Evolutionary conservation across 305 asterid species (phyloP).

Genomic region (Nicotiana rustica): DNA sequence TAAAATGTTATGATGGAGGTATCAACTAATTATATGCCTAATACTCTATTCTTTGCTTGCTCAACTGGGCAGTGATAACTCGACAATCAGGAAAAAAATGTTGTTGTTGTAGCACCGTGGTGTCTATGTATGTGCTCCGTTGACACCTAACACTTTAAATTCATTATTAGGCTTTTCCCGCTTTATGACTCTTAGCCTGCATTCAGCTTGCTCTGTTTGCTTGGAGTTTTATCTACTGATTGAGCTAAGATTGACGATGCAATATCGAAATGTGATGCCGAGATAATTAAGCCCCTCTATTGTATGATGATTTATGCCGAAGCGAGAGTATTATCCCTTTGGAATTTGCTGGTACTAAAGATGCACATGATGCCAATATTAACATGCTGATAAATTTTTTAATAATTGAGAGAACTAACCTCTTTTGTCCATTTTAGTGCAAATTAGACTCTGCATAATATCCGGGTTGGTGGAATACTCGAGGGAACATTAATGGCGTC

Average conservation of each 20-base stretch:
- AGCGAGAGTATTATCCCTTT: conserved; percentile 8
- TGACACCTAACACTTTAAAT: conserved; percentile 12
- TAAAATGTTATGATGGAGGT: neutral
- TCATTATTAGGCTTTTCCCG: conserved; percentile 1
- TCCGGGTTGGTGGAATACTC: conserved; percentile 19
- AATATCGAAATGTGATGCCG: neutral
- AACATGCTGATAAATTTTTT: neutral
- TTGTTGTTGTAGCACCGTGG: conserved; percentile 10
- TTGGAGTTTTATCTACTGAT: conserved; percentile 6
- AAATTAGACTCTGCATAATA: neutral
- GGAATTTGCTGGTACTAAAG: neutral
- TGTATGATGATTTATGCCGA: conserved; percentile 10
- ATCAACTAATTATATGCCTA: conserved; percentile 13
- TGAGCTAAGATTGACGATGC: conserved; percentile 8
- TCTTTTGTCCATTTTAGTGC: conserved; percentile 22
- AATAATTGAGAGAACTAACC: conserved; percentile 12
- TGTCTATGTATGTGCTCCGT: conserved; percentile 15
- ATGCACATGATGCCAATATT: conserved; percentile 19
- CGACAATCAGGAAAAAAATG: conserved; percentile 6
- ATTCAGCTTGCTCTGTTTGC: neutral
- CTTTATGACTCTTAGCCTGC: neutral
- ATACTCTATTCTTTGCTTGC: neutral
- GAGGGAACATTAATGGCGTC: neutral
- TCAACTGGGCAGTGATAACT: neutral
- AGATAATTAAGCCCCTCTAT: neutral